These are phyloP conservation scores for Hysterangium stoloniferum DNA, from an alignment of 768 basidiomycete genomes.

Conservation along the genomic window DNA sequence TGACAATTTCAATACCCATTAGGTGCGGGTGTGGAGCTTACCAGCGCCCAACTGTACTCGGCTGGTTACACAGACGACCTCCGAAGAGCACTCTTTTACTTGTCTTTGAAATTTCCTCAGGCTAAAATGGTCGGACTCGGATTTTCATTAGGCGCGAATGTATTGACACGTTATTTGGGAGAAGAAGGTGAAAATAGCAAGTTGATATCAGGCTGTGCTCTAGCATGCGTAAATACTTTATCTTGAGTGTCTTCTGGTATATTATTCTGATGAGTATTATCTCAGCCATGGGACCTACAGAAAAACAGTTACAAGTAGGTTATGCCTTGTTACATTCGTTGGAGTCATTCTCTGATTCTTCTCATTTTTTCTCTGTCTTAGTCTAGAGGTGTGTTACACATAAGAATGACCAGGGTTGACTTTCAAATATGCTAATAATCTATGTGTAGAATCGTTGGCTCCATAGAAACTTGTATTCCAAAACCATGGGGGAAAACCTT, in stretches of 20 bases:
- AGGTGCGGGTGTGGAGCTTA: slow-evolving; percentile 85
- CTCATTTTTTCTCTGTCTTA: too few species aligned
- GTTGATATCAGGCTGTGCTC: slow-evolving; percentile 54
- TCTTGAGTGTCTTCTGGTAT: too few species aligned
- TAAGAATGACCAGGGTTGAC: too few species aligned
- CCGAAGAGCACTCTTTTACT: slow-evolving; percentile 70
- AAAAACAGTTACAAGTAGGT: too few species aligned
- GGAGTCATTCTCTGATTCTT: too few species aligned
- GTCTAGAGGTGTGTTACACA: too few species aligned
- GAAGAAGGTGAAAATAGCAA: slow-evolving; percentile 66
- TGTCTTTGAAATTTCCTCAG: slow-evolving; percentile 61
- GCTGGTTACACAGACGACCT: slow-evolving; percentile 89
- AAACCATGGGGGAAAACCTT: slow-evolving; percentile 72
- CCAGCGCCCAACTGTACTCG: slow-evolving; percentile 76
- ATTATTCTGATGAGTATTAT: too few species aligned
- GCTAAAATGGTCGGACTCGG: slow-evolving; percentile 86
- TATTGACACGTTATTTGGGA: slow-evolving; percentile 82
- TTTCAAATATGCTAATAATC: too few species aligned
- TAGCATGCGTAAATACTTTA: slow-evolving; percentile 67
- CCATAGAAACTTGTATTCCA: slow-evolving; percentile 78
- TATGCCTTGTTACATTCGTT: too few species aligned
- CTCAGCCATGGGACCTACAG: too few species aligned
- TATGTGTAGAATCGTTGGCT: too few species aligned
- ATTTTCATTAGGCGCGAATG: slow-evolving; percentile 91
- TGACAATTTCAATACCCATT: slow-evolving; percentile 1